phyloP scores from a whole-genome alignment of 768 basidiomycete genomes.

The Boletus rubropictus region DNA sequence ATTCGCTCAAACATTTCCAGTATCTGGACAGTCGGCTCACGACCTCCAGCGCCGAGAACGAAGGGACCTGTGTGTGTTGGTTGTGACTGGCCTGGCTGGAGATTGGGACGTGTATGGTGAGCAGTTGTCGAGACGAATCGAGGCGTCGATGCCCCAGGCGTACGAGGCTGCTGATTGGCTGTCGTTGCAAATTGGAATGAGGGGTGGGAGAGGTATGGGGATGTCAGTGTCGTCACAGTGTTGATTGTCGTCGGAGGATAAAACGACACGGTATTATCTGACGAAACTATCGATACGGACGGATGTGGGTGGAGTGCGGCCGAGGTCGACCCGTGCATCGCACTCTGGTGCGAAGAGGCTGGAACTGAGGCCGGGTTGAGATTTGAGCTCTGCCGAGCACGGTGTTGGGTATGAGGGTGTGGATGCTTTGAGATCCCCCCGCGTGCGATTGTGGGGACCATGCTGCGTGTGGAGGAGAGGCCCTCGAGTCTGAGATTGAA shows the following conservation, averaged over 20 bases:
- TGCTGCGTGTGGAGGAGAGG: constrained; percentile 28
- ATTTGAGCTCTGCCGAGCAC: constrained; percentile 28
- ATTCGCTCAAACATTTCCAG: constrained; percentile 66
- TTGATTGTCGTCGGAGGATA: constrained; percentile 28
- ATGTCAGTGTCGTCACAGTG: constrained; percentile 29
- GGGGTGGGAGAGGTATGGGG: constrained; percentile 29
- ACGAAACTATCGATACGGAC: constrained; percentile 10
- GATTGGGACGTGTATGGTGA: constrained; percentile 5
- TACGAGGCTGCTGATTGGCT: constrained; percentile 9
- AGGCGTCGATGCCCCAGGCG: constrained; percentile 7
- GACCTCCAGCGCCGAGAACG: constrained; percentile 27
- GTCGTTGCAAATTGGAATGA: constrained; percentile 23
- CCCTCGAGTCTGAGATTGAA: constrained; percentile 50
- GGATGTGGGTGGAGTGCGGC: constrained; percentile 15
- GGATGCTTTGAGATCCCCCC: constrained; percentile 25
- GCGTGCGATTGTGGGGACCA: constrained; percentile 15
- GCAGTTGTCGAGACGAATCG: constrained; percentile 11
- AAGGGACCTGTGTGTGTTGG: constrained; percentile 18
- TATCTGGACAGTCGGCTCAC: constrained; percentile 45
- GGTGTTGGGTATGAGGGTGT: constrained; percentile 24
- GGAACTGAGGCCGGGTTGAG: constrained; percentile 27
- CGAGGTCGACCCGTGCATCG: constrained; percentile 8
- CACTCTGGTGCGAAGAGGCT: constrained; percentile 17
- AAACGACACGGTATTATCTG: constrained; percentile 20
- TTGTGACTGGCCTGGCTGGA: constrained; percentile 12